Evolutionary conservation across 2,329 filamentous ascomycete species (phyloP).

Genomic region (Exophiala sp.): DNA sequence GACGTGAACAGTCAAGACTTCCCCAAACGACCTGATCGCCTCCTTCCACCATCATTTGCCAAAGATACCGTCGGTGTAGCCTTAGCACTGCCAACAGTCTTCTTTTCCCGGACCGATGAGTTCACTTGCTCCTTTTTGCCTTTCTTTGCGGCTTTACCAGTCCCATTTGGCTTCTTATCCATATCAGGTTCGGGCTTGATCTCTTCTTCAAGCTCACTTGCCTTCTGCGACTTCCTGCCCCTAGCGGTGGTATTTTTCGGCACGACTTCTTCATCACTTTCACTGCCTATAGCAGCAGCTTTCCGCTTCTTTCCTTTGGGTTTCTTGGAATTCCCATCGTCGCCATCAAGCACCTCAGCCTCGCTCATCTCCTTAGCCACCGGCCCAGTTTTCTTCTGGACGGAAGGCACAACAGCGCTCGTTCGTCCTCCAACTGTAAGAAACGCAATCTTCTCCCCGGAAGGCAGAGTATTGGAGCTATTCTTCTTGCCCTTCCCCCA

Average conservation of each 20-base stretch:
- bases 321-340: slow-evolving; percentile 27
- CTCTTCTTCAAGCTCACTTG: slow-evolving; percentile 19
- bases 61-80: slow-evolving; percentile 49
- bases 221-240: slow-evolving; percentile 27
- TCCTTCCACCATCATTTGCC: slow-evolving; percentile 9
- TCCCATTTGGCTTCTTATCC: not conserved
- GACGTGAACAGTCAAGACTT: slow-evolving; percentile 5
- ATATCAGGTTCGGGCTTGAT: slow-evolving; percentile 5
- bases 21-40: slow-evolving; percentile 19
- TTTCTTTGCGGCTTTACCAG: not conserved
- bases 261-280: slow-evolving; percentile 20
- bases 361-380: slow-evolving; percentile 50
- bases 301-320: slow-evolving; percentile 34
- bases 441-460: slow-evolving; percentile 76
- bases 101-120: slow-evolving; percentile 5
- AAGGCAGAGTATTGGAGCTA: slow-evolving; percentile 62
- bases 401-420: slow-evolving; percentile 74
- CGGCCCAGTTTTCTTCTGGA: slow-evolving; percentile 74
- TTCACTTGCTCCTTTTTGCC: slow-evolving; percentile 5
- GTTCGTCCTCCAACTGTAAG: slow-evolving; percentile 87
- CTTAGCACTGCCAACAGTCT: slow-evolving; percentile 30
- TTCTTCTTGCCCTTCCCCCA: slow-evolving; percentile 86
- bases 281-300: slow-evolving; percentile 28
- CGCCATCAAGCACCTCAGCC: slow-evolving; percentile 28
- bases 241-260: slow-evolving; percentile 29